Evolutionary conservation across 2,329 filamentous ascomycete species (phyloP), one percentile per base, ranked within the genome.

Genomic region (Passalora sequoiae): DNA sequence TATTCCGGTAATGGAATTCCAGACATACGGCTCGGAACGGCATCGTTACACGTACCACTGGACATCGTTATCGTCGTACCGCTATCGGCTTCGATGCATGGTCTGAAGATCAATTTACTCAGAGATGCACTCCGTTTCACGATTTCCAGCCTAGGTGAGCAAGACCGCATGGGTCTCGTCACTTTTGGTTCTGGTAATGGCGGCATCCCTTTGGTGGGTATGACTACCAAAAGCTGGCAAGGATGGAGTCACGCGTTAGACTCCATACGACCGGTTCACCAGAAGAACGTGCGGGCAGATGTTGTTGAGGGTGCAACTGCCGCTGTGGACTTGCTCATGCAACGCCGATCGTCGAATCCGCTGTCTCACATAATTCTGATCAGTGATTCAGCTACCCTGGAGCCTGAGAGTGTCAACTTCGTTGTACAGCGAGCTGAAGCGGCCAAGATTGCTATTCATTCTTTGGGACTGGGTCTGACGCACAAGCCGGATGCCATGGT

Each of bases 401-500:
- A 98, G 63, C 80, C 83, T 4, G 92, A 97, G 60, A 94, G 89
- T 60, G 91, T 97, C 22, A 91, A 98, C 66, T 98, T 98, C 65
- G 92, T 98, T 9, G 87, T 97, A 28, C 96, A 92, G 10, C 78
- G 92, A 57, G 92, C 92, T 4, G 92, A 98, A 71, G 92, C 92
- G 44, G 92, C 92, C 52, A 98, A 98, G 83, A 92, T 98, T 57
- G 83, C 87, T 9, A 95, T 98, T 43, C 89, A 97, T 66, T 96
- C 92, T 0, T 98, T 98, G 58, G 92, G 92, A 24, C 77, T 98
- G 13, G 92, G 92, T 39, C 81, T 96, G 72, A 97, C 91, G 1
- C 92, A 98, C 68, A 97, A 97, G 68, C 92, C 92, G 4, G 92
- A 98, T 62, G 96, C 89, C 1, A 94, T 98, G 89, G 95, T 98